These are phyloP conservation scores for Xylaria arbuscula DNA, from an alignment of 2,329 filamentous ascomycete genomes.

Conservation along the genomic window DNA sequence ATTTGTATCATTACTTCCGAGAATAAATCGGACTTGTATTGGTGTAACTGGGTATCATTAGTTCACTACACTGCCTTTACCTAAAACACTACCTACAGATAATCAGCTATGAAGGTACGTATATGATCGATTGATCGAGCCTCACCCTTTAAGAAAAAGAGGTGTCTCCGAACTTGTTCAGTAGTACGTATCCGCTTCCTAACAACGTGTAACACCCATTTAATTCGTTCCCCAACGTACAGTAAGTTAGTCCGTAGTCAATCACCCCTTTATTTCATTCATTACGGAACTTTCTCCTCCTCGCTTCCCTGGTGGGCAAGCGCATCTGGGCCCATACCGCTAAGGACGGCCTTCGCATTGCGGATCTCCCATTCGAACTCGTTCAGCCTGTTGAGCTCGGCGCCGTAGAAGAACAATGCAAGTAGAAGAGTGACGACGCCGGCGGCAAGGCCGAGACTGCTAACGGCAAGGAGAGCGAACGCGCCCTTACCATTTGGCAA, in stretches of 20 bases:
- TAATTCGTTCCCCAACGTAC: constrained; percentile 1
- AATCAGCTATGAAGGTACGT: constrained; percentile 13
- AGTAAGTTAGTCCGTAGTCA: background rate
- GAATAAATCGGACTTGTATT: constrained; percentile 32
- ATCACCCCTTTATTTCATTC: background rate
- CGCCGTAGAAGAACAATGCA: constrained; percentile 85
- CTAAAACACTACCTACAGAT: background rate
- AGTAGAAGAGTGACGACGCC: constrained; percentile 88
- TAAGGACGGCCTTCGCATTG: constrained; percentile 67
- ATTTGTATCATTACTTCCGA: constrained; percentile 23
- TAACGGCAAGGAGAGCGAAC: constrained; percentile 83
- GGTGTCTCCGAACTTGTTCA: constrained; percentile 21
- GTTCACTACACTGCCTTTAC: constrained; percentile 10
- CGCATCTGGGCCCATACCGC: constrained; percentile 44
- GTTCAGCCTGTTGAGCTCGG: constrained; percentile 82
- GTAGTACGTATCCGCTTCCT: background rate
- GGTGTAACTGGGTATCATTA: constrained; percentile 42
- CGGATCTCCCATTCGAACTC: constrained; percentile 95
- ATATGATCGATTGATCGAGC: constrained; percentile 2
- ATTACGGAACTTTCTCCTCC: constrained; percentile 41
- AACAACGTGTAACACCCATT: background rate
- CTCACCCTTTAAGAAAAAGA: constrained; percentile 9
- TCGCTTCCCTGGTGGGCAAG: constrained; percentile 34
- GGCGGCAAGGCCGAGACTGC: constrained; percentile 78
- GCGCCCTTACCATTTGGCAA: constrained; percentile 76